These are phyloP conservation scores for Cryphonectria nitschkei DNA, from an alignment of 2,329 filamentous ascomycete species.

Conservation along the genomic window DNA sequence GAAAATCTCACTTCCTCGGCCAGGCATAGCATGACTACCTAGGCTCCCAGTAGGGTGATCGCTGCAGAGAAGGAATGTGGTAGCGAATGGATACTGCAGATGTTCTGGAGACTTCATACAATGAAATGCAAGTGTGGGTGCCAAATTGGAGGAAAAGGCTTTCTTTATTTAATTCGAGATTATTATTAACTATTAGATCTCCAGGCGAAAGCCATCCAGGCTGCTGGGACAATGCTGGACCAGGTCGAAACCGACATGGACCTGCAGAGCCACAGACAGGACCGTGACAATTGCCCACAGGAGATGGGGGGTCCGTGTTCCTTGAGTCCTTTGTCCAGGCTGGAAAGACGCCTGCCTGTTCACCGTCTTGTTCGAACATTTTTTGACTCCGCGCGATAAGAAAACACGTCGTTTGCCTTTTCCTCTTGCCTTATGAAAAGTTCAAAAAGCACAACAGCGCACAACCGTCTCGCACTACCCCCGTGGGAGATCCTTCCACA, in stretches of 20 bases:
- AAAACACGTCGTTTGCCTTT: constrained; percentile 12
- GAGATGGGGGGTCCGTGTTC: not conserved
- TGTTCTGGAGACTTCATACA: not conserved
- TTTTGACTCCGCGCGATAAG: constrained; percentile 1
- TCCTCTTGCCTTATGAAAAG: constrained; percentile 22
- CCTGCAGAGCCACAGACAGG: not conserved
- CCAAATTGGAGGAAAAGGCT: not conserved
- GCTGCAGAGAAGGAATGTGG: not conserved
- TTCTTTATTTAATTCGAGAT: constrained; percentile 16
- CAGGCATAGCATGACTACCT: not conserved
- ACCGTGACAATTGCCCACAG: constrained; percentile 2
- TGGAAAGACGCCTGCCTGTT: constrained; percentile 10
- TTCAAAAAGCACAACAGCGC: constrained; percentile 7
- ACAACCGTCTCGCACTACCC: constrained; percentile 17
- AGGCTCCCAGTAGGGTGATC: not conserved
- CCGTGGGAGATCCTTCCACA: constrained; percentile 9
- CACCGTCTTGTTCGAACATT: constrained; percentile 4
- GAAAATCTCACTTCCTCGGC: not conserved
- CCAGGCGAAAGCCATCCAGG: constrained; percentile 12
- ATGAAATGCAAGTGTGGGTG: not conserved
- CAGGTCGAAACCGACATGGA: not conserved
- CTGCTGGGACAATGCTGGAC: not conserved
- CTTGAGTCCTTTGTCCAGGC: constrained; percentile 2
- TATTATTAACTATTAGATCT: constrained; percentile 30
- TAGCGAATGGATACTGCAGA: not conserved